Evolutionary conservation across 164 flowering plant genomes (phyloP), one percentile per base, ranked within the genome.

Genomic region (Annona cherimola): DNA sequence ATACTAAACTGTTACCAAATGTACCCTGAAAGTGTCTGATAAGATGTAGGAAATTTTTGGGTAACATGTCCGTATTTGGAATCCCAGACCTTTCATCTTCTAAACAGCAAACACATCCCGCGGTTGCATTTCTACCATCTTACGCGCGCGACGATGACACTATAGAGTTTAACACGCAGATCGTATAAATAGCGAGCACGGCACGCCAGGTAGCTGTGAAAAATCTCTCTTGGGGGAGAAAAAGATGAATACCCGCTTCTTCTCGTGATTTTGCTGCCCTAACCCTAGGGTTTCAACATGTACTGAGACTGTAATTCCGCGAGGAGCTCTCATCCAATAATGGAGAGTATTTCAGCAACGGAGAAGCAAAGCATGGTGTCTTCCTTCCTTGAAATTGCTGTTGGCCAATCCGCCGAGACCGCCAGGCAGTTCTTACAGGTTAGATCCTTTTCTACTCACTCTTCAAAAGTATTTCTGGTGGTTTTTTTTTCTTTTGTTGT

Each of bases 341-440:
- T 90, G 92, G 95, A 87, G 66, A 82, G 72, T 68, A 35, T 80
- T 59, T 71, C 89, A 2, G 70, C 88, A 1, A 69, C 78, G 50
- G 97, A 95, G 60, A 68, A 93, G 79, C 92, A 90, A 82, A 78
- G 63, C 57, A 73, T 93, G 88, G 87, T 95, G 55, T 81, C 94
- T 1, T 90, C 92, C 7, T 95, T 95, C 71, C 84, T 95, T 3
- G 98, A 95, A 79, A 88, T 95, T 79, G 94, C 98, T 42, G 96
- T 82, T 2, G 98, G 97, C 39, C 96, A 91, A 70, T 83, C 94
- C 4, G 80, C 86, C 14, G 94, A 91, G 14, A 91, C 92, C 8
- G 98, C 99, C 42, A 74, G 79, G 2, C 99, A 90, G 81, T 93
- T 95, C 76, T 79, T 95, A 61, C 94, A 93, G 97, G 99, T 93